These are phyloP conservation scores for Penicillium sp. DNA, from an alignment of 2,329 filamentous ascomycete species.

Conservation along the genomic window DNA sequence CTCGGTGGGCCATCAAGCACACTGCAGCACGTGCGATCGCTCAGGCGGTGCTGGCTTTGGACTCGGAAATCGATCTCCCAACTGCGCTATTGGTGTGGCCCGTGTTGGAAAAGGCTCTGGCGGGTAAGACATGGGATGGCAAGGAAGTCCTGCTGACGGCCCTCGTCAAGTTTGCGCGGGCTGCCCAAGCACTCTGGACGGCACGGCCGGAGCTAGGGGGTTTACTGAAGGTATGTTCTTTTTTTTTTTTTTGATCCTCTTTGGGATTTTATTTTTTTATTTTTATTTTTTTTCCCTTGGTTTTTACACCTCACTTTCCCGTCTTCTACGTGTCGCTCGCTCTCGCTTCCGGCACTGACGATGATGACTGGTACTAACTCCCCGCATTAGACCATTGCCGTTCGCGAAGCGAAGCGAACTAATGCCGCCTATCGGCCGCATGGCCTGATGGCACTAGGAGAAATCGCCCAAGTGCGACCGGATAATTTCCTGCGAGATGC, in stretches of 20 bases:
- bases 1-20: slow-evolving; percentile 90
- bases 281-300: background rate
- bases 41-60: slow-evolving; percentile 69
- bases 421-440: slow-evolving; percentile 82
- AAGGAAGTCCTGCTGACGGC: slow-evolving; percentile 84
- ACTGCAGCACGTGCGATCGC: slow-evolving; percentile 81
- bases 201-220: slow-evolving; percentile 64
- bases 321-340: background rate
- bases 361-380: slow-evolving; percentile 13
- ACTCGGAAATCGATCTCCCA: slow-evolving; percentile 58
- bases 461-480: slow-evolving; percentile 68
- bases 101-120: slow-evolving; percentile 76
- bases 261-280: background rate
- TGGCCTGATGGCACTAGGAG: slow-evolving; percentile 73
- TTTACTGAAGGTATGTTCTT: slow-evolving; percentile 66
- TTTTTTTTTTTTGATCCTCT: slow-evolving; percentile 3
- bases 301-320: background rate
- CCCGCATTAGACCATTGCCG: slow-evolving; percentile 61
- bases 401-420: slow-evolving; percentile 89
- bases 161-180: slow-evolving; percentile 76
- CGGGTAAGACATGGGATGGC: slow-evolving; percentile 88
- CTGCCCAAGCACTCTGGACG: slow-evolving; percentile 61
- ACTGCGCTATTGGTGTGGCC: slow-evolving; percentile 76
- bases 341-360: background rate
- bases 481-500: slow-evolving; percentile 74